A percentile compares a stretch with the other conserved stretches of the same genome.
These are phyloP conservation scores for Xylaria sp. DNA, from an alignment of 2,329 filamentous ascomycete species.

Conservation along the genomic window DNA sequence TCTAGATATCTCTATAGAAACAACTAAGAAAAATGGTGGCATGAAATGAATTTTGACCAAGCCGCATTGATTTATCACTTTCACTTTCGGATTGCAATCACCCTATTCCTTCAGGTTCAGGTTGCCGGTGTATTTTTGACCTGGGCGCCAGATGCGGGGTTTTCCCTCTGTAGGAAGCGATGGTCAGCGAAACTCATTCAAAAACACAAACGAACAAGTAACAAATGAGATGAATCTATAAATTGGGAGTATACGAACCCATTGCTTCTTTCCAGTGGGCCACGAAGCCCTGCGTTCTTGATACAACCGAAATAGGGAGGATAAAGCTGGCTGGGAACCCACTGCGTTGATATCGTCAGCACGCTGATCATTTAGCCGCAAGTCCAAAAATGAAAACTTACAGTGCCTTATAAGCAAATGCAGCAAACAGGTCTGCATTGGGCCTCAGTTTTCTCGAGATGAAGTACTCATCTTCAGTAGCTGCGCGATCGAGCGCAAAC, in stretches of 20 bases:
- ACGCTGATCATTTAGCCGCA: neutral
- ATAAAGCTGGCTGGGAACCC: conserved; percentile 39
- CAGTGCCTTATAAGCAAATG: conserved; percentile 41
- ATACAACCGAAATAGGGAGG: conserved; percentile 39
- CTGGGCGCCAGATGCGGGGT: conserved; percentile 35
- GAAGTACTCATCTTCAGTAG: conserved; percentile 41
- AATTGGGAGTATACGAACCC: conserved; percentile 26
- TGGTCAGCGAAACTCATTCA: conserved; percentile 5
- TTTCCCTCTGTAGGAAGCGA: conserved; percentile 21
- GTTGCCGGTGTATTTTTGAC: conserved; percentile 35
- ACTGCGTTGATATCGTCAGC: conserved; percentile 25
- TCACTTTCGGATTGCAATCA: neutral
- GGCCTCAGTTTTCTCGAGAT: conserved; percentile 39
- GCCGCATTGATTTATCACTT: neutral
- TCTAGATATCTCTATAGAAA: conserved; percentile 5
- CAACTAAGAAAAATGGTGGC: neutral
- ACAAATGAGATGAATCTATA: neutral
- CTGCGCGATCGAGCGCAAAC: conserved; percentile 37
- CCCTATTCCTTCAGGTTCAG: conserved; percentile 29
- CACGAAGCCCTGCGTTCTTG: conserved; percentile 40
- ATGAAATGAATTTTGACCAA: neutral
- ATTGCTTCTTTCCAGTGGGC: conserved; percentile 43
- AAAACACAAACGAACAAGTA: neutral
- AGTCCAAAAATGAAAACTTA: conserved; percentile 2
- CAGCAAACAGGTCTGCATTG: conserved; percentile 40